phyloP scores from a whole-genome alignment of 2,329 filamentous ascomycete genomes.

The Calonectria hawksworthii region DNA sequence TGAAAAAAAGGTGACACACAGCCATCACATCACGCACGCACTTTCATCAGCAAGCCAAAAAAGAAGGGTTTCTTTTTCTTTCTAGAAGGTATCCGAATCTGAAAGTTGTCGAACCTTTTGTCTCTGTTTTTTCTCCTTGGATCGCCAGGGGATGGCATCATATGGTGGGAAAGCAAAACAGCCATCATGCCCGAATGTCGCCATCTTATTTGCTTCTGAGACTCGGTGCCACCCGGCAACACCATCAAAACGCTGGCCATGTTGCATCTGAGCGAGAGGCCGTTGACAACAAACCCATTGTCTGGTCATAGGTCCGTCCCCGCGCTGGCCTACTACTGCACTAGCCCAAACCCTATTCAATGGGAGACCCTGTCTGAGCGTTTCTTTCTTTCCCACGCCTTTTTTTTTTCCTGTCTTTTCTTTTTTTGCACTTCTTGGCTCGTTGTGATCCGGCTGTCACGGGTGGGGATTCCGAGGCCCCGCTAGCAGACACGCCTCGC shows the following conservation, averaged over 20 bases:
- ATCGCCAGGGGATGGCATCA: not conserved
- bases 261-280: not conserved
- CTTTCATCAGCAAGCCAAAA: not conserved
- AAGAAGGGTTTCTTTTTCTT: no score
- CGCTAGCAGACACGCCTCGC: not conserved
- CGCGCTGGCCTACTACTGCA: not conserved
- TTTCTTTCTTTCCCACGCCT: not conserved
- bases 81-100: not conserved
- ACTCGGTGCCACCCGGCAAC: not conserved
- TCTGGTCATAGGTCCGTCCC: not conserved
- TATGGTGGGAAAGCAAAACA: not conserved
- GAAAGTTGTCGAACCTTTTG: not conserved
- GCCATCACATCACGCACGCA: not conserved
- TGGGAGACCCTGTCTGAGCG: not conserved
- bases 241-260: not conserved
- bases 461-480: not conserved
- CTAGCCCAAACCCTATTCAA: slow-evolving; percentile 8
- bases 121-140: not conserved
- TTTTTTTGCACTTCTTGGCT: no score
- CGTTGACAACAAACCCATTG: not conserved
- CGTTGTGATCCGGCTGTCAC: slow-evolving; percentile 4
- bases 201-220: not conserved
- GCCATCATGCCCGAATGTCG: not conserved
- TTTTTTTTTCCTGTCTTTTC: no score
- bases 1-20: not conserved